These are phyloP conservation scores for Phalaenopsis hybrid DNA, from an alignment of 116 monocot genomes.

Conservation along the genomic window DNA sequence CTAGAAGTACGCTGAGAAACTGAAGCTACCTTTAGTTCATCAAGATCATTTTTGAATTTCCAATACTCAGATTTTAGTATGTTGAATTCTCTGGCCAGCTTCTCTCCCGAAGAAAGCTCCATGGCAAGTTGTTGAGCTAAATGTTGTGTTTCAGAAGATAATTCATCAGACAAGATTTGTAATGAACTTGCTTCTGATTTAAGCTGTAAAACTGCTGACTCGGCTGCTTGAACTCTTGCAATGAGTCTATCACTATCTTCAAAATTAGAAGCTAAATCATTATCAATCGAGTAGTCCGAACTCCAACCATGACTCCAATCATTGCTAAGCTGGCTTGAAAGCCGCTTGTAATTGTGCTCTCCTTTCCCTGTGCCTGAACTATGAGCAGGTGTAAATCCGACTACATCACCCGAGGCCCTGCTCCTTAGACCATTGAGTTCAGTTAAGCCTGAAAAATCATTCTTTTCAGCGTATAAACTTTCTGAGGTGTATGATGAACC, in stretches of 20 bases:
- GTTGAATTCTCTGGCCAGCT: conserved; percentile 53
- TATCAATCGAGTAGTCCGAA: conserved; percentile 52
- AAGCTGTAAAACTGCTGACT: conserved; percentile 65
- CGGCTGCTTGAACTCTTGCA: conserved; percentile 47
- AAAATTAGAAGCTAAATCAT: conserved; percentile 49
- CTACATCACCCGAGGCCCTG: conserved; percentile 22
- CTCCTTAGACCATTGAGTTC: conserved; percentile 34
- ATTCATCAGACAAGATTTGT: conserved; percentile 45
- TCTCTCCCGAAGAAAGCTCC: conserved; percentile 68
- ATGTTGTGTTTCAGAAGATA: conserved; percentile 60
- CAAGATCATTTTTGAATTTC: conserved; percentile 60
- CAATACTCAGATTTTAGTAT: conserved; percentile 67
- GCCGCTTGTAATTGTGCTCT: conserved; percentile 16
- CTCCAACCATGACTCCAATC: conserved; percentile 69
- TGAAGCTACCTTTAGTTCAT: conserved; percentile 51
- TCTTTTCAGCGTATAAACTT: conserved; percentile 67
- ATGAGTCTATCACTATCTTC: conserved; percentile 64
- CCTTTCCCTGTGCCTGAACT: conserved; percentile 30
- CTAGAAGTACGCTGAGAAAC: conserved; percentile 18
- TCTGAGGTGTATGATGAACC: conserved; percentile 77
- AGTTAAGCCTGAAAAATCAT: conserved; percentile 35
- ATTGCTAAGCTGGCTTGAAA: conserved; percentile 41
- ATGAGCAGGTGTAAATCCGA: conserved; percentile 27
- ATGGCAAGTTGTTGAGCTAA: conserved; percentile 44
- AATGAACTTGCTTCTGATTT: conserved; percentile 69